Evolutionary conservation across 1,139 yeast genomes (phyloP).

Genomic region (Magnusiomyces paraingens): DNA sequence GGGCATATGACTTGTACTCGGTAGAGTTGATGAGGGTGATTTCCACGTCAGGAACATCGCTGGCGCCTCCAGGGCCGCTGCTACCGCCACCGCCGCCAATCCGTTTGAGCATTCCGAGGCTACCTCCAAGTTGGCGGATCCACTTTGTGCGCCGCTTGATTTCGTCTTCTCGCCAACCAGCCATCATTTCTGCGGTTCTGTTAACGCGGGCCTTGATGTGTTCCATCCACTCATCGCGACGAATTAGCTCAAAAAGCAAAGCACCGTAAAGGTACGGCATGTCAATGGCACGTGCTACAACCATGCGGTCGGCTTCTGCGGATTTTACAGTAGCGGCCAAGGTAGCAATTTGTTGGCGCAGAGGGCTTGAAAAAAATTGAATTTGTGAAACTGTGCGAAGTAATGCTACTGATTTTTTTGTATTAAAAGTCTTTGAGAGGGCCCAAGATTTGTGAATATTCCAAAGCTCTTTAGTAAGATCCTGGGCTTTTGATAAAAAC

Average conservation of each 20-base stretch:
- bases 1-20: conserved; percentile 5
- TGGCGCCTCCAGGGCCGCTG: not conserved
- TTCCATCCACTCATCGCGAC: conserved; percentile 64
- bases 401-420: conserved; percentile 18
- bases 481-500: conserved; percentile 24
- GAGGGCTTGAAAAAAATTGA: conserved; percentile 28
- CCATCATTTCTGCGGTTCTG: conserved; percentile 53
- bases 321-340: conserved; percentile 32
- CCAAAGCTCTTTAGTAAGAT: conserved; percentile 22
- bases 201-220: conserved; percentile 46
- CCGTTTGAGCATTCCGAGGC: conserved; percentile 13
- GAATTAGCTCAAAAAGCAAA: conserved; percentile 58
- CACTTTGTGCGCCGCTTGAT: conserved; percentile 51
- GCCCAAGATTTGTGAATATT: conserved; percentile 19
- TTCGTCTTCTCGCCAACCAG: conserved; percentile 56
- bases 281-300: conserved; percentile 54
- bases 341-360: conserved; percentile 28
- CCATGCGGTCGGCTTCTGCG: conserved; percentile 40
- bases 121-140: conserved; percentile 51
- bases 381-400: conserved; percentile 28
- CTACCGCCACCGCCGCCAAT: conserved; percentile 12
- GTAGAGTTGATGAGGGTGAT: conserved; percentile 11
- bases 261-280: conserved; percentile 78
- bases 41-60: conserved; percentile 12
- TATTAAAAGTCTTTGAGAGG: conserved; percentile 18